Base-by-base conservation (phyloP, 148 eudicot species). In the Mesembryanthemum crystallinum region DNA sequence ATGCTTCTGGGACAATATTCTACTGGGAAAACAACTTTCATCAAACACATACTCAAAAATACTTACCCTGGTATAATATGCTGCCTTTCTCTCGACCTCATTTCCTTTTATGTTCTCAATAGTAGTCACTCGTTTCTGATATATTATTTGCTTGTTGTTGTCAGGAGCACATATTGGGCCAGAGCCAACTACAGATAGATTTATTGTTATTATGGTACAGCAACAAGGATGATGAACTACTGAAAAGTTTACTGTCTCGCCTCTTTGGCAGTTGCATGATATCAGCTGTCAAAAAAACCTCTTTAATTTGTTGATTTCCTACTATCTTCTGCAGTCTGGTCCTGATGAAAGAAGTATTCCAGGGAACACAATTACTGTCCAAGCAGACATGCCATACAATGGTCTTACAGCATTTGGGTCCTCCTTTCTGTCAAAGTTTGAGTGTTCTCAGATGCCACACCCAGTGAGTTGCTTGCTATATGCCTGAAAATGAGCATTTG, bases 1-100 rank as follows among this genome's bases (percentile, higher is more conserved):
- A 92, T 95, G 99, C 97, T 95, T 74, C 81, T 95, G 88, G 99
- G 99, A 65, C 99, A 95, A 62, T 95, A 95, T 77, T 95, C 99
- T 47, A 95, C 99, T 14, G 99, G 98, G 27, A 92, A 95, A 86
- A 95, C 99, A 23, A 95, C 99, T 64, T 95, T 95, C 76, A 89
- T 95, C 42, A 95, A 92, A 66, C 99, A 95, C 84, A 74, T 92
- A 83, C 91, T 95, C 13, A 77, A 87, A 71, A 84, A 76, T 77
- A 79, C 75, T 75, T 95, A 95, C 78, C 97, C 97, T 82, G 97
- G 97, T 95, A 76, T 35, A 47, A 65, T 65, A 47, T 76, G 69
- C 59, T 23, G 64, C 52, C 20, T 30, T 21, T 52, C 47, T 45
- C 58, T 71, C 25, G 8, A 33, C 28, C 28, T 28, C 47, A 25